phyloP scores from a whole-genome alignment of 2,329 filamentous ascomycete genomes.

The Neofusicoccum laricinum region DNA sequence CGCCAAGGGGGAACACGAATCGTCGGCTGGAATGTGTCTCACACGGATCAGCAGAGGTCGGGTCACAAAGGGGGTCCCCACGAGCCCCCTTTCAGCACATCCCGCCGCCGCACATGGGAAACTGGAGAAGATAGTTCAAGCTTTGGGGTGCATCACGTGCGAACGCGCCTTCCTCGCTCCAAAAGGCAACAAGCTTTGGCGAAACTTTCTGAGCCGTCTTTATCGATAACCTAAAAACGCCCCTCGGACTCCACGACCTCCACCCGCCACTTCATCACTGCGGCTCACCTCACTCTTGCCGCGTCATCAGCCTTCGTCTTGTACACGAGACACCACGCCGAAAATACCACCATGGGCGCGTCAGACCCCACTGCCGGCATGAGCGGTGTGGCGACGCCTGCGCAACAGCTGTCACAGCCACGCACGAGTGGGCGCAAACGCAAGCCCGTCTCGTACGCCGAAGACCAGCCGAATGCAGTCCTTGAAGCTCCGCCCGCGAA shows the following conservation, averaged over 20 bases:
- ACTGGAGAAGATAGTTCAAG: neutral
- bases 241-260: constrained; percentile 1
- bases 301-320: neutral
- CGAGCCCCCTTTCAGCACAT: neutral
- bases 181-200: neutral
- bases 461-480: neutral
- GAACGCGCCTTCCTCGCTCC: neutral
- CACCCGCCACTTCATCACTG: constrained; percentile 11
- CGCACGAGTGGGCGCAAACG: constrained; percentile 4
- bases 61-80: constrained; percentile 1
- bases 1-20: constrained; percentile 2
- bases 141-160: neutral
- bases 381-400: constrained; percentile 6
- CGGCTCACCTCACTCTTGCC: constrained; percentile 2
- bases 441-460: constrained; percentile 4
- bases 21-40: neutral
- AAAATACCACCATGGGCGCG: neutral
- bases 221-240: constrained; percentile 9
- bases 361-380: neutral
- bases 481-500: neutral
- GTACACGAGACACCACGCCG: constrained; percentile 4
- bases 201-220: neutral
- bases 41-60: neutral
- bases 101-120: neutral
- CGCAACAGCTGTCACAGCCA: constrained; percentile 3